Evolutionary conservation across 257 asterid genomes (phyloP), one percentile per base, ranked within the genome.

Genomic region (Nicotiana tabacum): DNA sequence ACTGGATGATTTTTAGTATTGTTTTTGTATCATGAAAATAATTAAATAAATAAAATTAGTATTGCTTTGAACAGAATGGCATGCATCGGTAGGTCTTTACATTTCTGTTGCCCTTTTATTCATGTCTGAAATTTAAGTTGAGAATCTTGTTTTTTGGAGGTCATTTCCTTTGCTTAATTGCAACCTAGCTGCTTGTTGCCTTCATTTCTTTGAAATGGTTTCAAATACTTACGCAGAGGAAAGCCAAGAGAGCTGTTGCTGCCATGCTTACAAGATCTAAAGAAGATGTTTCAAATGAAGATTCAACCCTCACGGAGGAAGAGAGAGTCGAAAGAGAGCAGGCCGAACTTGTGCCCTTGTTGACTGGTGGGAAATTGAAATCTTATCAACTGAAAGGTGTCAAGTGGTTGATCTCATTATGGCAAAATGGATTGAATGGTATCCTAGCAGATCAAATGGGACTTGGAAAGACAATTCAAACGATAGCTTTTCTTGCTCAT

Each of bases 381-480:
- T n/a, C 91, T 66, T 96, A 94, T 86, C 99, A 96, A 82, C 87
- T 94, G 64, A 96, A 94, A 89, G 99, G 99, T 21, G 97, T 96
- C 61, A 96, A 96, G 85, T 96, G 99, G 99, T 89, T 96, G 96
- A 96, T 96, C 87, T 96, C 99, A 27, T 83, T 96, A 90, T 96
- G 98, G 99, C 99, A 96, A 91, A 96, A 96, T 87, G 99, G 99
- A 78, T 82, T 96, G 80, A 96, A 96, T 86, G 99, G 99, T 66
- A 96, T 96, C 88, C 97, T 94, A 51, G 98, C 99, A 55, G 99
- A 96, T 92, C 99, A 96, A 89, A 96, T 96, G 99, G 99, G 99
- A 68, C 97, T 96, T 66, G 99, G 99, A 11, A 94, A 96, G 93
- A 96, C 99, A 57, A 95, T 96, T 87, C 99, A 96, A 83, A 94